Conservation (phyloP, 2,329 filamentous ascomycete genomes). For the Fusarium palustre region DNA sequence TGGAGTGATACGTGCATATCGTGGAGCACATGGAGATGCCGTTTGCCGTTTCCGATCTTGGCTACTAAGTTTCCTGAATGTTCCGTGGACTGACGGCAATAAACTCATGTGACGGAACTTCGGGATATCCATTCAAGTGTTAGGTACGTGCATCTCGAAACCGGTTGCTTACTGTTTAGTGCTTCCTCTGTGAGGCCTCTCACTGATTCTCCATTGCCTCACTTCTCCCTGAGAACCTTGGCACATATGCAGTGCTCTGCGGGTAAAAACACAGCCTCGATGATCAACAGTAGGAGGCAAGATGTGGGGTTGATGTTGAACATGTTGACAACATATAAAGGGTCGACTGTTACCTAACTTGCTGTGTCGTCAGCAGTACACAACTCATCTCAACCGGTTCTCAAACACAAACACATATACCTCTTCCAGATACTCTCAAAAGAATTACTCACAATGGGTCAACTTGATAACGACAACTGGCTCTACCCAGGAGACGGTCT, state of each 20-base stretch:
- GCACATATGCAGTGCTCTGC: constrained; percentile 16
- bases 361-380: not conserved
- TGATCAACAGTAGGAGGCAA: not conserved
- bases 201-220: not conserved
- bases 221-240: constrained; percentile 4
- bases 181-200: constrained; percentile 11
- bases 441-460: constrained; percentile 6
- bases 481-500: constrained; percentile 48
- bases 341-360: accelerated
- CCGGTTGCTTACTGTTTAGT: not conserved
- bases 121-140: not conserved
- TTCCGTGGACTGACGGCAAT: not conserved
- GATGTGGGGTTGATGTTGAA: not conserved
- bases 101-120: not conserved
- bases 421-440: constrained; percentile 26
- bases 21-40: constrained; percentile 3
- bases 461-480: constrained; percentile 51
- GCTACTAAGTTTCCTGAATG: not conserved
- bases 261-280: not conserved
- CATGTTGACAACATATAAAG: not conserved
- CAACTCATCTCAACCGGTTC: not conserved
- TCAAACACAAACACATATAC: not conserved
- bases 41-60: constrained; percentile 19
- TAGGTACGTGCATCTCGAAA: not conserved
- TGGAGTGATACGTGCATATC: constrained; percentile 8